phyloP scores from a whole-genome alignment of 768 basidiomycete genomes.

The Rhodotorula babjevae region DNA sequence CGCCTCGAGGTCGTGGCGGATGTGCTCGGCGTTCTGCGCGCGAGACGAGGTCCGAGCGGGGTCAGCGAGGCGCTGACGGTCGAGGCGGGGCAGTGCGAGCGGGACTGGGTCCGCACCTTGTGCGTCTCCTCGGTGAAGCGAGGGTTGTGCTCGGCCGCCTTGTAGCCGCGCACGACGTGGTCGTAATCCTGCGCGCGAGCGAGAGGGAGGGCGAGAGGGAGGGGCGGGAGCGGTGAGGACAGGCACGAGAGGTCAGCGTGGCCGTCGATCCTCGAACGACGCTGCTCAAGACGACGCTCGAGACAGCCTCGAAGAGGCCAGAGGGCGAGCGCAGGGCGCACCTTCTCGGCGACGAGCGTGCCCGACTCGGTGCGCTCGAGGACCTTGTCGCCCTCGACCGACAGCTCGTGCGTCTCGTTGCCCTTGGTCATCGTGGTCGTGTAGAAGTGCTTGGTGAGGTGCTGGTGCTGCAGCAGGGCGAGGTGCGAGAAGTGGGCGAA shows the following conservation, averaged over 20 bases:
- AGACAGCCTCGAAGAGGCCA: background rate
- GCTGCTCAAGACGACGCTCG: too few relatives aligned
- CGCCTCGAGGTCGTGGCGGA: background rate
- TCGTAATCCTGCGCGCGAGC: slow-evolving; percentile 1
- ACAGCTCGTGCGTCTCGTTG: background rate
- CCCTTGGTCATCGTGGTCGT: background rate
- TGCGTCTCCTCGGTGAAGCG: background rate
- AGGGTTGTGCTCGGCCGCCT: background rate
- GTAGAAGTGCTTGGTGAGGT: background rate
- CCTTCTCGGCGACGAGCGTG: background rate
- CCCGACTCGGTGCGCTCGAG: background rate
- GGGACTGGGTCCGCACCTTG: background rate
- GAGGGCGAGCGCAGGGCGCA: background rate
- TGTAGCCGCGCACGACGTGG: background rate
- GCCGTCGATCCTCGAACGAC: too few relatives aligned
- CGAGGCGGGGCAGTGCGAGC: background rate
- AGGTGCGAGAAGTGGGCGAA: background rate
- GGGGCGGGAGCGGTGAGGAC: too few relatives aligned
- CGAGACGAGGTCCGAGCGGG: background rate
- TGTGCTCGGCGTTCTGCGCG: background rate
- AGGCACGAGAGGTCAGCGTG: too few relatives aligned
- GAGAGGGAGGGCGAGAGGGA: background rate
- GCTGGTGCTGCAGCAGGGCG: background rate
- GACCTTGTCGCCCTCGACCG: slow-evolving; percentile 5
- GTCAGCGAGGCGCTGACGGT: background rate